Percentiles rank a stretch among this genome's conserved stretches.
Evolutionary conservation across 2,329 filamentous ascomycete genomes (phyloP).

Genomic region (Aspergillus eucalypticola): DNA sequence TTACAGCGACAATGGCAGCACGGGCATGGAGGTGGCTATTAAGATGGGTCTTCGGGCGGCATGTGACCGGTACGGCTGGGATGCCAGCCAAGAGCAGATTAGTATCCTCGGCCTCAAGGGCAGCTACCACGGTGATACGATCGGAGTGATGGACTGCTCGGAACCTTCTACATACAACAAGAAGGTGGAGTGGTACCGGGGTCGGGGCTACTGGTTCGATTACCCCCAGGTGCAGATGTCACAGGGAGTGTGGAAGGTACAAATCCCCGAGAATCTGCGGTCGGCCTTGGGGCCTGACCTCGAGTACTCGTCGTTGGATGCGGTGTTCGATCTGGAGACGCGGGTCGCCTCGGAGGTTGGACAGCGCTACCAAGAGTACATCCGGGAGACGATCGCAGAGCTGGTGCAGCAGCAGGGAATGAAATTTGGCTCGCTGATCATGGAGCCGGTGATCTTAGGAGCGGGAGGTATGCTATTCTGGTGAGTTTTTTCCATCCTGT

Average conservation of each 20-base stretch:
- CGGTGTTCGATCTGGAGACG: conserved; percentile 61
- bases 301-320: conserved; percentile 52
- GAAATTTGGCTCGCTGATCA: conserved; percentile 74
- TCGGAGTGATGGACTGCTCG: conserved; percentile 82
- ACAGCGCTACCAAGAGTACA: conserved; percentile 60
- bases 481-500: conserved; percentile 50
- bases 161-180: conserved; percentile 77
- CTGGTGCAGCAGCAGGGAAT: conserved; percentile 58
- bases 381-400: conserved; percentile 55
- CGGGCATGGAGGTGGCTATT: conserved; percentile 77
- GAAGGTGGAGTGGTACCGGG: conserved; percentile 83
- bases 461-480: conserved; percentile 82
- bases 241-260: conserved; percentile 66
- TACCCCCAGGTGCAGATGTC: conserved; percentile 71
- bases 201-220: conserved; percentile 78
- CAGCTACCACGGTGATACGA: conserved; percentile 84
- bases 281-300: conserved; percentile 48
- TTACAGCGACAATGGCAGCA: conserved; percentile 82
- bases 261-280: conserved; percentile 54
- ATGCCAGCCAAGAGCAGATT: conserved; percentile 57
- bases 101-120: conserved; percentile 74
- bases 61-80: conserved; percentile 66
- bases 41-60: conserved; percentile 81
- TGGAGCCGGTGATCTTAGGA: conserved; percentile 78
- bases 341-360: conserved; percentile 51